These are phyloP conservation scores for Microbotryum scabiosae DNA, from an alignment of 1,284 basidiomycete genomes.

Conservation along the genomic window DNA sequence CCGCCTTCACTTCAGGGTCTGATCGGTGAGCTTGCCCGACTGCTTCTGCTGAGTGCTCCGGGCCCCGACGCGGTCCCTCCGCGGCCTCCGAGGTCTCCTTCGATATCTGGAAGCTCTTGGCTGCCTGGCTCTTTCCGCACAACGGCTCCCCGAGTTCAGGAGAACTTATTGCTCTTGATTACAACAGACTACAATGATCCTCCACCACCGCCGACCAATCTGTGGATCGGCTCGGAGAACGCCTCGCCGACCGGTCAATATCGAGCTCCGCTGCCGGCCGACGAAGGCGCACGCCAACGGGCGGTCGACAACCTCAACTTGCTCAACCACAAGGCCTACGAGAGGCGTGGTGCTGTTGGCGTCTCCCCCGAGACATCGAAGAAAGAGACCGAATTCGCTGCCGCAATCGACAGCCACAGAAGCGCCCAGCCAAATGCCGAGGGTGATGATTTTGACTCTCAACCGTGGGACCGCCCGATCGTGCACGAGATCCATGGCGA, in stretches of 20 bases:
- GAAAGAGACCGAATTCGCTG: background rate
- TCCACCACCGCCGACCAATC: conserved; percentile 21
- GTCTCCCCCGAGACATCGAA: background rate
- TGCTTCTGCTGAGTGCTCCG: no score
- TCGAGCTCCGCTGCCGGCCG: conserved; percentile 15
- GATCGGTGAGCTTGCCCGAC: no score
- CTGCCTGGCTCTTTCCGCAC: no score
- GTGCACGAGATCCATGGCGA: background rate
- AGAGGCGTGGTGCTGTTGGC: no score
- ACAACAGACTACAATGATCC: conserved; percentile 25
- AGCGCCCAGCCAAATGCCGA: background rate
- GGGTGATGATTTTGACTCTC: no score
- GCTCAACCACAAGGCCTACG: background rate
- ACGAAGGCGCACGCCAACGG: conserved; percentile 18
- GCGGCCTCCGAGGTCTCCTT: no score
- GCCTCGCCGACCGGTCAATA: conserved; percentile 14
- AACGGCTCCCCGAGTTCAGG: no score
- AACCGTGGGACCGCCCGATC: background rate
- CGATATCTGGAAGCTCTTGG: no score
- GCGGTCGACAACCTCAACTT: conserved; percentile 18
- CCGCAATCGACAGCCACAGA: background rate
- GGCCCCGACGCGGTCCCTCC: no score
- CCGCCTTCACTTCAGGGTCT: no score
- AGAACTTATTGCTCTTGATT: no score
- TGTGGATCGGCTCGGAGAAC: conserved; percentile 5